Evolutionary conservation across 2,329 filamentous ascomycete species (phyloP), one percentile per base, ranked within the genome.

Genomic region (Cucurbitaria berberidis): DNA sequence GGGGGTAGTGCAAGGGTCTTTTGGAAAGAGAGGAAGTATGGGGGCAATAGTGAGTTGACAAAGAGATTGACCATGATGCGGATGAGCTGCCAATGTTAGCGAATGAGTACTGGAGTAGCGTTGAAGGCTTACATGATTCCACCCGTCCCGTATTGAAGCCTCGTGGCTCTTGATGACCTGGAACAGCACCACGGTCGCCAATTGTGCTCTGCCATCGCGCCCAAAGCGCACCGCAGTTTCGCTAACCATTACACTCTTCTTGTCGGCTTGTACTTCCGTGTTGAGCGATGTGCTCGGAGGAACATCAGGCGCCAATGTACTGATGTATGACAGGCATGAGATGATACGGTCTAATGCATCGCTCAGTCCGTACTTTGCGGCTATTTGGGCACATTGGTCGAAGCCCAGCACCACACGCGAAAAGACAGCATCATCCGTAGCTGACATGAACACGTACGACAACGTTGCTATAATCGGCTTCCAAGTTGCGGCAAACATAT

Each of bases 361-460:
- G 0, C 84, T 89, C 64, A 96, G 82, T 11, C 84, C 85, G 74
- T 97, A 93, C 68, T 87, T 90, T 7, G 91, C 87, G 5, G 95
- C 93, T 62, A 99, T 96, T 54, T 91, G 89, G 16, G 95, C 93
- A 73, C 93, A 98, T 74, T 99, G 93, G 66, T 96, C 91, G 68
- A 99, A 99, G 1, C 95, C 95, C 42, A 90, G 90, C 24, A 98
- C 91, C 16, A 99, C 90, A 54, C 95, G 86, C 30, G 91, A 91
- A 72, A 96, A 99, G 3, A 99, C 95, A 0, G 93, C 86, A 73
- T 99, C 95, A 69, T 99, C 96, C 0, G 92, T 96, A 15, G 96
- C 96, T 30, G 93, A 98, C 89, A 98, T 96, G 79, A 99, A 99
- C 3, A 99, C 95, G 70, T 98, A 99, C 11, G 95, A 96, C 48